These are phyloP conservation scores for Auriscalpium orientale DNA, from an alignment of 768 basidiomycete species.

Conservation along the genomic window DNA sequence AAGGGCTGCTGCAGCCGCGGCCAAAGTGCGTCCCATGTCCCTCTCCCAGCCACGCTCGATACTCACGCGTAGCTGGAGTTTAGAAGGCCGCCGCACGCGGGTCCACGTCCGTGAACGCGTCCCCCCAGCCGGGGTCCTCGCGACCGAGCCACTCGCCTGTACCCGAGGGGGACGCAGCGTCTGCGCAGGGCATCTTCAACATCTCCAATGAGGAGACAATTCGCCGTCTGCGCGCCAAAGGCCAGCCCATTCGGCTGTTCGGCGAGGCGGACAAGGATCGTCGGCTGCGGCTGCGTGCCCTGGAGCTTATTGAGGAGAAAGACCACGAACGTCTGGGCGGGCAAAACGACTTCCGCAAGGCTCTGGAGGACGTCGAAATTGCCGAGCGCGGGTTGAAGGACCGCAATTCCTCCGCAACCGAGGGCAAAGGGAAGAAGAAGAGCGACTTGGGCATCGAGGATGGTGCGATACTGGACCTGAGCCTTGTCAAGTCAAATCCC, in stretches of 20 bases:
- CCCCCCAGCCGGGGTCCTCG: constrained; percentile 18
- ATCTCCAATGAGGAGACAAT: constrained; percentile 91
- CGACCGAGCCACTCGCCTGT: constrained; percentile 26
- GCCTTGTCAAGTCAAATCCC: constrained; percentile 80
- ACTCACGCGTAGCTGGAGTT: constrained; percentile 16
- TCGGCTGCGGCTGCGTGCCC: constrained; percentile 77
- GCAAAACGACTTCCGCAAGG: constrained; percentile 93
- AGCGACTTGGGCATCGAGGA: constrained; percentile 36
- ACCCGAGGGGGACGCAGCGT: constrained; percentile 35
- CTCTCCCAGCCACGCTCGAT: neutral
- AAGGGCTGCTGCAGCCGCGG: constrained; percentile 27
- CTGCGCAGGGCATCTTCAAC: constrained; percentile 49
- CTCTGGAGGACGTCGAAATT: constrained; percentile 79
- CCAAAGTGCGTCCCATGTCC: constrained; percentile 23
- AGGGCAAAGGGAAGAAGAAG: constrained; percentile 57
- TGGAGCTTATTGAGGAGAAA: constrained; percentile 93
- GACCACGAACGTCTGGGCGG: constrained; percentile 73
- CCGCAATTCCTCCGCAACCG: constrained; percentile 32
- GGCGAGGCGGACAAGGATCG: constrained; percentile 95
- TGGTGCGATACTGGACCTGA: constrained; percentile 58
- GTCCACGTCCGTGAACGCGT: constrained; percentile 10
- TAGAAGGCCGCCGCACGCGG: constrained; percentile 5
- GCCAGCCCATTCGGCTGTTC: constrained; percentile 91
- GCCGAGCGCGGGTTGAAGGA: constrained; percentile 59
- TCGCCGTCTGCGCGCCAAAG: constrained; percentile 81